Evolutionary conservation across 805 yeast species (phyloP).

Genomic region (Schizosaccharomyces japonicus): DNA sequence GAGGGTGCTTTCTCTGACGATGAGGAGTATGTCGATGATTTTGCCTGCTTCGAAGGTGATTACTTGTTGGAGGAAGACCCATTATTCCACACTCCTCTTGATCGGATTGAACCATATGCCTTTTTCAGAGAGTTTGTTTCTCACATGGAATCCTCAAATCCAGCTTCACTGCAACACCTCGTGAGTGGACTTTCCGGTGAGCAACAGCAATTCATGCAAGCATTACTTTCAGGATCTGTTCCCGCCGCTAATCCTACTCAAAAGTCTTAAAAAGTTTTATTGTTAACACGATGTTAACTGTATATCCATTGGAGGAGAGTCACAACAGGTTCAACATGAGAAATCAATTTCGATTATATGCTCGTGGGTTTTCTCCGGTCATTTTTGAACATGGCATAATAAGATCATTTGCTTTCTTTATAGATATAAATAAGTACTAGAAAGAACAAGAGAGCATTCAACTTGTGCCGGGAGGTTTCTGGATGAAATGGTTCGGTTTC

Average conservation of each 20-base stretch:
- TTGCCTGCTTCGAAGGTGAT: conserved; percentile 13
- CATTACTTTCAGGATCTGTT: background rate
- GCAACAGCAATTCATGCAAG: background rate
- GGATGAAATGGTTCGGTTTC: no score
- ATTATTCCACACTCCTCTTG: conserved; percentile 54
- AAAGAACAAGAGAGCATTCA: no score
- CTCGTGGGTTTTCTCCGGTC: no score
- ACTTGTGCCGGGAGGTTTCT: no score
- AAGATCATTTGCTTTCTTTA: no score
- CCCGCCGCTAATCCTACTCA: background rate
- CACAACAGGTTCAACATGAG: no score
- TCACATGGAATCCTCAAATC: background rate
- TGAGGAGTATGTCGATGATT: conserved; percentile 15
- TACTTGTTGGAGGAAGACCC: conserved; percentile 47
- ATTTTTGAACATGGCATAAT: no score
- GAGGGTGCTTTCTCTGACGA: conserved; percentile 15
- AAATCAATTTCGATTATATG: no score
- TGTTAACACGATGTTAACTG: no score
- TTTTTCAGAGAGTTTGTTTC: conserved; percentile 23
- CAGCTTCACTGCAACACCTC: background rate
- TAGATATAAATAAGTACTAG: no score
- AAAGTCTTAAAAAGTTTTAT: no score
- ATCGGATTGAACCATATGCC: conserved; percentile 44
- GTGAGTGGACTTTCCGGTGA: background rate
- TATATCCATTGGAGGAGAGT: no score